Evolutionary conservation across 2,329 filamentous ascomycete genomes (phyloP), one percentile per base, ranked within the genome.

Genomic region (Acarospora socialis): DNA sequence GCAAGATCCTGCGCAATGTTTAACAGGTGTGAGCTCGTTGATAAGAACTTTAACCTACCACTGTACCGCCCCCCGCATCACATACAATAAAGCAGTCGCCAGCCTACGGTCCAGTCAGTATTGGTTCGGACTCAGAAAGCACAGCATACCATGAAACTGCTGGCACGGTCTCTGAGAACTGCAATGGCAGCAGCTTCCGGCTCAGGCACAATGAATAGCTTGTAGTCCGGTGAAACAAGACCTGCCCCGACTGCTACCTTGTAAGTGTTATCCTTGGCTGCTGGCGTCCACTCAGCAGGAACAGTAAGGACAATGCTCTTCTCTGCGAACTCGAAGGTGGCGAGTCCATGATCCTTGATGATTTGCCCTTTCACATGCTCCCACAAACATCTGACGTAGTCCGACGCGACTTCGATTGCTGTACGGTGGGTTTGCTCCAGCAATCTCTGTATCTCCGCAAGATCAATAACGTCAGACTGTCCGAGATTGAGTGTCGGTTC

Each of bases 381-480:
- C 48, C 49, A 51, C 4, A 52, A 31, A 3, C 30, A 17, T 4
- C 35, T 35, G 10, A 51, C 15, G 23, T 47, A 52, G 26, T 49
- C 45, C 5, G 39, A 35, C 8, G 48, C 37, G 3, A 47, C 23
- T 5, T 41, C 41, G 5, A 43, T 33, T 7, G 41, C 35, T 8
- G 34, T 44, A 28, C 46, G 48, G 6, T 33, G 33, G 10, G 34
- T 15, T 9, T 37, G 21, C n/a, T 26, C 14, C 6, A 51, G 22
- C 16, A 40, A 29, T 8, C 28, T 13, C 15, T 28, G 25, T 7
- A 33, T 36, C 4, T 17, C 21, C 5, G 28, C 13, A 7, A 46
- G 25, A n/a, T 39, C n/a, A n/a, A n/a, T n/a, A n/a, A n/a, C n/a
- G n/a, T n/a, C n/a, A n/a, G n/a, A n/a, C 18, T 21, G 37, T 5